Percentiles rank a stretch among this genome's conserved stretches.
These are phyloP conservation scores for Populus nigra DNA, from an alignment of 345 rosid species.

Conservation along the genomic window DNA sequence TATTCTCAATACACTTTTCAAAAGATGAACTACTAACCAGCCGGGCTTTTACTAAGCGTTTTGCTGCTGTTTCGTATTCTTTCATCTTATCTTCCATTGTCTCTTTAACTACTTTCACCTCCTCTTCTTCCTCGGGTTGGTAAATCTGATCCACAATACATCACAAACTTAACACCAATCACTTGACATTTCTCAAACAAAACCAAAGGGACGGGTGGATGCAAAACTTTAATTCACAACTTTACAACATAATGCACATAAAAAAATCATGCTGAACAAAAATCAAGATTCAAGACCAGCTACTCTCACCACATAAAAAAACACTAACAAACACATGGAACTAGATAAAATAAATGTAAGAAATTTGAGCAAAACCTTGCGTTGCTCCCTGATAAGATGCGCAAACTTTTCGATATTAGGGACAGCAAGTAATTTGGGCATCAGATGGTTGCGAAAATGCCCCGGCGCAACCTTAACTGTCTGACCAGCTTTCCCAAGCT, in stretches of 20 bases:
- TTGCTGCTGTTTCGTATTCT: conserved; percentile 79
- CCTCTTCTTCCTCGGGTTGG: conserved; percentile 68
- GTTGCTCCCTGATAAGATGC: conserved; percentile 80
- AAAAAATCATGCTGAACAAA: not conserved
- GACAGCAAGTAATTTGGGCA: conserved; percentile 93
- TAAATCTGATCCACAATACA: conserved; percentile 43
- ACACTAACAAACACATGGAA: too few species aligned
- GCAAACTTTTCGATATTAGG: conserved; percentile 91
- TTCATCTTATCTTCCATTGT: conserved; percentile 44
- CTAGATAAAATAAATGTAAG: too few species aligned
- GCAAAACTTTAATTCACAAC: not conserved
- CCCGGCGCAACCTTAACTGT: conserved; percentile 96
- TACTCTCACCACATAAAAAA: too few species aligned
- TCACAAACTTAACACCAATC: not conserved
- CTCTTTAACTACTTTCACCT: conserved; percentile 62
- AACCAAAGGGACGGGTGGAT: not conserved
- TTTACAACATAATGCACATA: not conserved
- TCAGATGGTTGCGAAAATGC: conserved; percentile 80
- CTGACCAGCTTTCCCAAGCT: conserved; percentile 93
- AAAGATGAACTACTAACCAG: conserved; percentile 48
- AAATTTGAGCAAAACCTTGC: conserved; percentile 48
- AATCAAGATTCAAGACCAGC: not conserved
- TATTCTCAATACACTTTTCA: not conserved
- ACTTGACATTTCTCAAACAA: not conserved
- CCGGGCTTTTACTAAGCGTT: conserved; percentile 52